phyloP scores from a whole-genome alignment of 768 basidiomycete species.

The Termitomyces sp. region DNA sequence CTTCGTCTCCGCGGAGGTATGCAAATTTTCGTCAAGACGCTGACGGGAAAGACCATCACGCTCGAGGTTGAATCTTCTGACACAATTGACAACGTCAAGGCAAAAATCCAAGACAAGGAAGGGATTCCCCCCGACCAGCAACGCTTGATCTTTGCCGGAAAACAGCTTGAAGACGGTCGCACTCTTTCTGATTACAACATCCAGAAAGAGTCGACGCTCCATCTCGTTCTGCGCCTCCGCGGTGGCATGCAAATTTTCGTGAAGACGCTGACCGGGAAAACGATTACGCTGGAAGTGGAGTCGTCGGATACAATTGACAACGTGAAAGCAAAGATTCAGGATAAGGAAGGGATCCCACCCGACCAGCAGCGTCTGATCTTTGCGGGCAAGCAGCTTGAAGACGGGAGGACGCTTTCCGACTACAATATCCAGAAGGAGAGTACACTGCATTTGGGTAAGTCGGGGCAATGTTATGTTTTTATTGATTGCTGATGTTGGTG shows the following conservation, averaged over 20 bases:
- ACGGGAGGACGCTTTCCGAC: conserved; percentile 17
- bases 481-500: conserved; percentile 11
- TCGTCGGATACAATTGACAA: conserved; percentile 18
- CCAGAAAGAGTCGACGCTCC: conserved; percentile 19
- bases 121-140: conserved; percentile 20
- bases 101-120: conserved; percentile 20
- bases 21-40: conserved; percentile 23
- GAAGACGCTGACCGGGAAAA: conserved; percentile 60
- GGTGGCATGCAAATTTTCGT: conserved; percentile 50
- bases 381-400: conserved; percentile 18
- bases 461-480: background rate
- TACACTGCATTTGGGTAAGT: conserved; percentile 27
- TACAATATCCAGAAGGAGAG: conserved; percentile 22
- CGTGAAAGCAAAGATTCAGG: conserved; percentile 19
- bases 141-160: conserved; percentile 18
- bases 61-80: conserved; percentile 20
- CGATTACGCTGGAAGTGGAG: conserved; percentile 16
- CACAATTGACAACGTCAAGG: conserved; percentile 19
- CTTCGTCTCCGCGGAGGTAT: conserved; percentile 32
- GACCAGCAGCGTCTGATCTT: conserved; percentile 19
- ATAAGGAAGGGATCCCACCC: conserved; percentile 19
- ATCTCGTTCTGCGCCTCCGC: conserved; percentile 30
- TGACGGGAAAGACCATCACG: conserved; percentile 19
- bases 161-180: conserved; percentile 19
- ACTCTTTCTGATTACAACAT: conserved; percentile 21